Base-by-base conservation (phyloP, 192 early-diverging fungal genomes). In the Phlyctochytrium bullatum region DNA sequence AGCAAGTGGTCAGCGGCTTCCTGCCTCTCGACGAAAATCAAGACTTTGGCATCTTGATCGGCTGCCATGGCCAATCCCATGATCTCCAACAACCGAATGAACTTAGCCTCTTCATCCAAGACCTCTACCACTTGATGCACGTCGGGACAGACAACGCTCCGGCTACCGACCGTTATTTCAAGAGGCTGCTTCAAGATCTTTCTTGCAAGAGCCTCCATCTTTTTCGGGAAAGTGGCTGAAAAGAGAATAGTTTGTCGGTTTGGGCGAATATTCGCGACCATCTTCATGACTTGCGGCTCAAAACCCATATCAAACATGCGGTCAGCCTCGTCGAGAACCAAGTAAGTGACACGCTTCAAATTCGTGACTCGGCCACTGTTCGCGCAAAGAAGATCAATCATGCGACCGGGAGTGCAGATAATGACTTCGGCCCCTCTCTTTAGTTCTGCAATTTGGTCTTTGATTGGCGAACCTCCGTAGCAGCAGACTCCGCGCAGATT, bases 301-400 rank as follows among this genome's bases (percentile, higher is more conserved):
- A 99, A 99, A 14, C 96, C 97, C 90, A 97, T 92, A 75, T 98
- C 95, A 81, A 99, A 97, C 95, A 99, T 98, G 65, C 94, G 88
- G 81, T 98, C 96, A 34, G 94, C 95, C 78, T 97, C 96, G 76
- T 98, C 96, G 34, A 98, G 84, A 1, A 98, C 94, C 78, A 98
- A 71, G 73, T 96, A 96, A 0, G 96, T 98, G 36, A 96, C 92
- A 58, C 92, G 81, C 52, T 83, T 80, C 70, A 98, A 80, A 66
- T 92, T 91, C 47, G 90, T 84, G 40, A 83, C 83, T 29, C 69
- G 3, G n/a, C 94, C 96, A 75, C 93, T 94, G 66, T 91, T 86
- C 62, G 92, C 89, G 71, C 94, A 89, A 10, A 93, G 74, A 56
- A 98, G 72, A 82, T 98, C 96, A 35, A 97, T 78, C 74, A 98